A percentile compares a stretch with the other conserved stretches of the same genome.
Evolutionary conservation across 148 eudicot genomes (phyloP).

Genomic region (Rheum nobile): DNA sequence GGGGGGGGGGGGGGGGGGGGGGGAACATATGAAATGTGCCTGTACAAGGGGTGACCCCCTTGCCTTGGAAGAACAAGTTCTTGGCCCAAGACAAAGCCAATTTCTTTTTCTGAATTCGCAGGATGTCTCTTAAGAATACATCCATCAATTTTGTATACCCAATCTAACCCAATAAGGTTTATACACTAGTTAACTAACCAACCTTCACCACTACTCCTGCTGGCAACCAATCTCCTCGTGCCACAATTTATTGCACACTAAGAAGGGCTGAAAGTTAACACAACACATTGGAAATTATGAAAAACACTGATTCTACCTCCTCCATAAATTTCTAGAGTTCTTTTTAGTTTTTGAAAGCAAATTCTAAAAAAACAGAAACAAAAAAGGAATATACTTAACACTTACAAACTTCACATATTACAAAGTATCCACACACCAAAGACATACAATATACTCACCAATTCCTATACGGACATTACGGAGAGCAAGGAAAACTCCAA

Average conservation of each 20-base stretch:
- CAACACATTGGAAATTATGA: not conserved
- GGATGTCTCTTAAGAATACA: not conserved
- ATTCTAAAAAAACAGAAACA: not conserved
- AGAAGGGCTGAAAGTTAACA: not conserved
- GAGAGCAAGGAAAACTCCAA: conserved; percentile 91
- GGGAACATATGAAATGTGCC: not conserved
- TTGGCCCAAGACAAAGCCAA: not conserved
- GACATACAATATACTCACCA: conserved; percentile 26
- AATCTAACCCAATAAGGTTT: not conserved
- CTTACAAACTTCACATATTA: not conserved
- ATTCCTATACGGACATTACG: conserved; percentile 92
- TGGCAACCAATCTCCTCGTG: not conserved
- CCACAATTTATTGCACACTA: not conserved
- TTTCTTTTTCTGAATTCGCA: not conserved
- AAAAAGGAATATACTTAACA: not conserved
- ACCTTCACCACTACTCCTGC: not conserved
- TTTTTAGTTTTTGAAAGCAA: not conserved
- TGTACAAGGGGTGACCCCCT: not conserved
- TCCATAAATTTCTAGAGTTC: not conserved
- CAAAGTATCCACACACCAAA: not conserved
- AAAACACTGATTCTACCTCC: not conserved
- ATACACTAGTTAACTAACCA: not conserved
- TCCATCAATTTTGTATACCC: not conserved
- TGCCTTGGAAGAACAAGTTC: not conserved
- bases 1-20: too few relatives aligned